Evolutionary conservation across 208 protist species (phyloP), one percentile per base, ranked within the genome.

Genomic region (Crithidia thermophila): DNA sequence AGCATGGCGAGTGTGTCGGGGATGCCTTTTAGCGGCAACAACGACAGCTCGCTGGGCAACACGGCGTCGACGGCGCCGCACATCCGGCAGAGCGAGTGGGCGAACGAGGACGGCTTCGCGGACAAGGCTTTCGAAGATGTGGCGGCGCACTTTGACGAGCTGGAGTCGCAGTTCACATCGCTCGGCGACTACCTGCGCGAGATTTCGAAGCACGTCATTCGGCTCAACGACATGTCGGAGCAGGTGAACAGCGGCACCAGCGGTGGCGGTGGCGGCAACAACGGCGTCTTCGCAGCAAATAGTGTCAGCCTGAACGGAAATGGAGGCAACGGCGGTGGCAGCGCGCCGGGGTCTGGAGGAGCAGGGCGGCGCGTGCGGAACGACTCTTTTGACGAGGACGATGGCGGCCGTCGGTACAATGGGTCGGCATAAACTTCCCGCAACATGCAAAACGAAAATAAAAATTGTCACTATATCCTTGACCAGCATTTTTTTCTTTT

Each of bases 101-200:
- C 33, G 11, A 80, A 85, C 55, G 72, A 81, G 39, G 56, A 62
- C 33, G 83, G 79, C 37, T 83, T 86, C 63, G 57, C 84, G 0
- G 90, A 96, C 68, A 72, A 77, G 16, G 84, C 79, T 13, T 96
- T 96, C 62, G 82, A 90, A 13, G 83, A 93, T 33, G 84, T 93
- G 13, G 74, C 78, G 9, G 72, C 70, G 5, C 85, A 90, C 67
- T 96, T 94, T 73, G 81, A 79, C 13, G 49, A 75, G 18, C 58
- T 96, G 18, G 90, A 96, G 64, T 73, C 73, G 27, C 84, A 92
- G 56, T 96, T 96, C 51, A 73, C 71, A 9, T 77, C 69, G 8
- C 71, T 96, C 37, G 85, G 87, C 18, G 84, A 94, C 37, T 75
- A 91, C 59, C 77, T 96, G 68, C 78, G 81, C 8, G 74, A 93